Base-by-base conservation (phyloP, 2,329 filamentous ascomycete species). In the Boeremia exigua region DNA sequence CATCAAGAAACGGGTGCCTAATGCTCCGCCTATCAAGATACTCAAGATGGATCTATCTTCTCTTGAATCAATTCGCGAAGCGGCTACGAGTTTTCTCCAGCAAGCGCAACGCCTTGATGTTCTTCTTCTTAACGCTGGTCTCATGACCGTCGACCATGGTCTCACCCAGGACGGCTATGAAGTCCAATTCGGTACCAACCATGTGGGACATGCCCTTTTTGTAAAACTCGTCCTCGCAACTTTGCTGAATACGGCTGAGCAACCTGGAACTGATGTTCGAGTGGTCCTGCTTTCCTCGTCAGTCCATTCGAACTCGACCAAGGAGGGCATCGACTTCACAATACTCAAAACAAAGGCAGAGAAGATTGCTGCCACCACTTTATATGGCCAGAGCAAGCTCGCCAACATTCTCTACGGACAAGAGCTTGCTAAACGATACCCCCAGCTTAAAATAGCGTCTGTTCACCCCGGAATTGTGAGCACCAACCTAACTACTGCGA, bases 161-260 rank as follows among this genome's bases (percentile, higher is more conserved):
- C 48, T 69, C 0, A 80, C 78, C 1, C 58, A 70, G 12, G 77
- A 81, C 15, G 78, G 78, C 28, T 80, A 78, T 58, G 80, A 82
- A 61, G 66, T 77, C 10, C 77, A 80, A 34, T 77, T 81, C 46
- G 80, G 76, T 8, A 77, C 74, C 6, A 81, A 82, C 54, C 73
- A 80, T 65, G 62, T 81, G 51, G 80, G 78, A 8, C 80, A 77
- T 50, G 77, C 78, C 0, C 67, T 81, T 0, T 61, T 82, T 8
- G 76, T 71, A 4, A 74, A 72, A 29, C 69, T 79, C 0, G 70
- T 82, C 1, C 62, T 79, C 1, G 77, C 77, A 3, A n/a, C n/a
- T n/a, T 62, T 65, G 0, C 67, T 82, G n/a, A 59, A 70, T 17
- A 61, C 69, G n/a, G 78, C 79, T 0, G 73, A 76, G 2, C 7